Conservation (phyloP, 805 yeast genomes). For the Lipomyces mesembrius region DNA sequence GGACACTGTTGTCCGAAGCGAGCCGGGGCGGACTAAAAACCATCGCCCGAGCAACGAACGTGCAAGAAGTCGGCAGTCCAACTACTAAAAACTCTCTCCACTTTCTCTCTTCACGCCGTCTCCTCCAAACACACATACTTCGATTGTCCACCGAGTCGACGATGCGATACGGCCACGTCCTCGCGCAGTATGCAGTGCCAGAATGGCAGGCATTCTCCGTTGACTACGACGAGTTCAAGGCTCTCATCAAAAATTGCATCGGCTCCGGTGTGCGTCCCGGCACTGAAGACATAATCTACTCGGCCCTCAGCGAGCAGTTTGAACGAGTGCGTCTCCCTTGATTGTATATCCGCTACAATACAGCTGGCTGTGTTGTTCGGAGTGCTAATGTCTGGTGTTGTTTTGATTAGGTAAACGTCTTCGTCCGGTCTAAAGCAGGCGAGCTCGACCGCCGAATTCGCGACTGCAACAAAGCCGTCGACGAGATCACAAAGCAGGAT, state of each 20-base stretch:
- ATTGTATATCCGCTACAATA: too few species aligned
- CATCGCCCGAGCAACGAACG: not conserved
- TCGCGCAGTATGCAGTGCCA: slow-evolving; percentile 74
- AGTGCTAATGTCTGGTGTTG: not conserved
- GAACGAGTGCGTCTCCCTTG: slow-evolving; percentile 53
- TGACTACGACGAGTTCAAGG: slow-evolving; percentile 78
- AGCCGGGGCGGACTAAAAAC: not conserved
- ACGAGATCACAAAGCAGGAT: slow-evolving; percentile 41
- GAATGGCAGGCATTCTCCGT: slow-evolving; percentile 87
- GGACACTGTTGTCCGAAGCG: not conserved
- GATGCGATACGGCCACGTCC: slow-evolving; percentile 88
- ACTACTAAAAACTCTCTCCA: not conserved
- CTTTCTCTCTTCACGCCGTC: not conserved
- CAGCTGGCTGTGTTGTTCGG: not conserved
- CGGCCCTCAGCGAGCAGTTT: slow-evolving; percentile 60
- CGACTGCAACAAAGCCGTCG: slow-evolving; percentile 49
- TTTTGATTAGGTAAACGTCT: slow-evolving; percentile 51
- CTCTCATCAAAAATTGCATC: slow-evolving; percentile 64
- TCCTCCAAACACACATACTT: not conserved
- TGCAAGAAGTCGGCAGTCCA: not conserved
- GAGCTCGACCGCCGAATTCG: slow-evolving; percentile 63
- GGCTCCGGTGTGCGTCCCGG: slow-evolving; percentile 34
- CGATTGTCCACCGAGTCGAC: not conserved
- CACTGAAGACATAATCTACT: slow-evolving; percentile 46
- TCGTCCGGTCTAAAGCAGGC: slow-evolving; percentile 68